Percentiles rank a stretch among this genome's conserved stretches.
phyloP scores from a whole-genome alignment of 208 protist genomes.

The Giardia muris region DNA sequence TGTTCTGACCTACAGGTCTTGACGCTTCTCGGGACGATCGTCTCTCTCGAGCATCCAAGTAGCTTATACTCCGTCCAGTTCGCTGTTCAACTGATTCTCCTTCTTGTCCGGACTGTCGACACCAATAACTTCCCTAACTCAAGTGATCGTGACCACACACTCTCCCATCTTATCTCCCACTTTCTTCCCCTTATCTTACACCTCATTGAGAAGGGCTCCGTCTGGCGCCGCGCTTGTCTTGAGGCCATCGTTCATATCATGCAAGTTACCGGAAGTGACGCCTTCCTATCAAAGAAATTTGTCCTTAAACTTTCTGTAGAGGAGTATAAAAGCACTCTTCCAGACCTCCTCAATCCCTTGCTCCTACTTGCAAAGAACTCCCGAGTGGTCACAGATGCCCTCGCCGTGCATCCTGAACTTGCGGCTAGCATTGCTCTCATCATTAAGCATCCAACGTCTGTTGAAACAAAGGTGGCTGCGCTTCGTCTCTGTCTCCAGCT shows the following conservation, averaged over 20 bases:
- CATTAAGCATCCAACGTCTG: background rate
- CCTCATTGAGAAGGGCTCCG: background rate
- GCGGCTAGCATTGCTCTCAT: background rate
- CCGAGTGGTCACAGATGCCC: background rate
- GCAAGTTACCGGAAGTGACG: background rate
- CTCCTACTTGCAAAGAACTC: background rate
- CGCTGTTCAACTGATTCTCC: background rate
- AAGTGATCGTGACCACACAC: background rate
- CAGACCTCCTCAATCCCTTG: background rate
- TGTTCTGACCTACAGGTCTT: background rate
- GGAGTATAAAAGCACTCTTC: background rate
- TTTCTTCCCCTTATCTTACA: background rate
- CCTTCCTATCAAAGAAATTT: background rate
- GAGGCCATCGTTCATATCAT: background rate
- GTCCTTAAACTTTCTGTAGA: background rate
- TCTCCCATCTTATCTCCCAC: background rate
- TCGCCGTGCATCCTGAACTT: background rate
- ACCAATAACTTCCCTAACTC: background rate
- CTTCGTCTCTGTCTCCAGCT: background rate
- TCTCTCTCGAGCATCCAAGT: background rate
- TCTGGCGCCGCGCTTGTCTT: background rate
- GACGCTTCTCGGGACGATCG: background rate
- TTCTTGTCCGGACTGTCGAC: background rate
- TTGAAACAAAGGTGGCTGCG: background rate
- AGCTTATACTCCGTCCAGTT: background rate